Base-by-base conservation (phyloP, 208 protist genomes). In the Trypanosoma avium region DNA sequence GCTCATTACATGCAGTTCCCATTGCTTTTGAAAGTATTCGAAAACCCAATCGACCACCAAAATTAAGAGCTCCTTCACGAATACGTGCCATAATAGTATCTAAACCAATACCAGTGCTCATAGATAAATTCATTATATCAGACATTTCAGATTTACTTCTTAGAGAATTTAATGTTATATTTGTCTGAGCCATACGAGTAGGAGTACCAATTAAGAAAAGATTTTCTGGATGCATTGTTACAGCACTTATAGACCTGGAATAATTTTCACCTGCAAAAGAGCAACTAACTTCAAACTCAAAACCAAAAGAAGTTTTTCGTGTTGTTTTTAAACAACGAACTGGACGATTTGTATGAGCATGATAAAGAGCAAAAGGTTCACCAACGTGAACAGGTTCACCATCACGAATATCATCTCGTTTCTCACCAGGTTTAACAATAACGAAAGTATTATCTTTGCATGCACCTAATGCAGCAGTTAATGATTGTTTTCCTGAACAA, bases 41-140 rank as follows among this genome's bases (percentile, higher is more conserved):
- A 69, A 97, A 89, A 29, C 84, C 88, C 30, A 87, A 52, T 19
- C 82, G 82, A 26, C 88, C 88, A 42, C 86, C 86, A 30, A 85
- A 73, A 30, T 46, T 52, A 24, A 95, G 49, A 21, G 82, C 82
- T 4, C 85, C 86, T 13, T 81, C 74, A 13, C 87, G 82, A 43
- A 97, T 79, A 45, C 60, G 76, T n/a, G 81, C 59, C 15, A 96
- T 49, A 50, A 84, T 61, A 48, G 58, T 30, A 10, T 77, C 60
- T 17, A 90, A 54, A 7, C 74, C 83, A 17, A 52, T 49, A 12
- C 74, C 82, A 17, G 36, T 67, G 12, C 73, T 84, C 73, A 86
- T 79, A 22, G 63, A 66, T 21, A 84, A 48, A n/a, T 56, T 53
- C 35, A 68, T 60, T 38, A 53, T 42, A 27, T 69, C 6, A 27